Evolutionary conservation across 2,329 filamentous ascomycete genomes (phyloP).

Genomic region (Fusarium buharicum): DNA sequence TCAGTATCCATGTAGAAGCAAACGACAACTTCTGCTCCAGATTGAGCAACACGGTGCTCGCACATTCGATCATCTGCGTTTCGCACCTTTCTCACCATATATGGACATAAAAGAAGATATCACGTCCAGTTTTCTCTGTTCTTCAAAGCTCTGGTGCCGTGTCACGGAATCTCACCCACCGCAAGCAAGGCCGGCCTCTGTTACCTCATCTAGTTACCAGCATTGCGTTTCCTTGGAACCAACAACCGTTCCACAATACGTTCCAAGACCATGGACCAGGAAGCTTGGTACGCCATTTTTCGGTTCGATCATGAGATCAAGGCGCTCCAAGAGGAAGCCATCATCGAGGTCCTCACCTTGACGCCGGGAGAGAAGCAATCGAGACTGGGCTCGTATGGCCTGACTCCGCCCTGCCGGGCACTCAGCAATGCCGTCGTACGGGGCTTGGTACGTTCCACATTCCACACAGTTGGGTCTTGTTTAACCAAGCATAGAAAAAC

Average conservation of each 20-base stretch:
- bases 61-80: conserved; percentile 6
- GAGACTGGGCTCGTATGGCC: conserved; percentile 20
- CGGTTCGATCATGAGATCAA: conserved; percentile 20
- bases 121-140: neutral
- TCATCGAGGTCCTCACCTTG: conserved; percentile 27
- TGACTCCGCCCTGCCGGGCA: conserved; percentile 18
- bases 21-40: conserved; percentile 6
- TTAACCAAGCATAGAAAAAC: conserved; percentile 7
- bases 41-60: neutral
- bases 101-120: conserved; percentile 21
- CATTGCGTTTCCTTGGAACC: neutral
- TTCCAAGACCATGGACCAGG: conserved; percentile 20
- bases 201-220: neutral
- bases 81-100: conserved; percentile 3
- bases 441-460: conserved; percentile 21
- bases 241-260: neutral
- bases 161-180: neutral
- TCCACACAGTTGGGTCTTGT: neutral
- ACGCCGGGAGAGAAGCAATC: conserved; percentile 24
- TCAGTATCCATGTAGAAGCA: conserved; percentile 16
- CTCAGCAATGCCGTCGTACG: conserved; percentile 23
- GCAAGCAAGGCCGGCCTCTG: neutral
- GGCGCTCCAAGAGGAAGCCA: conserved; percentile 22
- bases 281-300: conserved; percentile 16
- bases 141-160: neutral